A percentile compares a stretch with the other conserved stretches of the same genome.
phyloP scores from a whole-genome alignment of 73 alveolate species.

The Paramecium primaurelia region DNA sequence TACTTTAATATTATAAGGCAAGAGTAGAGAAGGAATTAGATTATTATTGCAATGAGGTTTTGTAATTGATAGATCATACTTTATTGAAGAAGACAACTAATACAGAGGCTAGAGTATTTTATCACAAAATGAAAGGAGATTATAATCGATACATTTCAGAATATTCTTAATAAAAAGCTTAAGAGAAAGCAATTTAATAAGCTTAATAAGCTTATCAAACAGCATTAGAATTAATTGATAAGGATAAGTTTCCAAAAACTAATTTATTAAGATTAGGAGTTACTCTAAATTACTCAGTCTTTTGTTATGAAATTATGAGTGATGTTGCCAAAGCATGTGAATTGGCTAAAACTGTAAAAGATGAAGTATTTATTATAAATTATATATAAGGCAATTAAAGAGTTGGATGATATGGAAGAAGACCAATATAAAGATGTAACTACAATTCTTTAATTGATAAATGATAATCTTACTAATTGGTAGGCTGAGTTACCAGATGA shows the following conservation, averaged over 20 bases:
- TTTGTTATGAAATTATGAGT: conserved; percentile 87
- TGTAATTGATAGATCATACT: conserved; percentile 54
- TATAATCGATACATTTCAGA: conserved; percentile 76
- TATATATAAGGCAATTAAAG: conserved; percentile 44
- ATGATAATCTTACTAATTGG: conserved; percentile 69
- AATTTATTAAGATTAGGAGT: conserved; percentile 83
- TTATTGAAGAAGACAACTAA: conserved; percentile 44
- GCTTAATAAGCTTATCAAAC: conserved; percentile 69
- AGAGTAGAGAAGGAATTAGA: conserved; percentile 73
- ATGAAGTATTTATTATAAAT: neutral
- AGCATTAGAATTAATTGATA: conserved; percentile 48
- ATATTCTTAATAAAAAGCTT: conserved; percentile 51
- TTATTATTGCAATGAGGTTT: conserved; percentile 66
- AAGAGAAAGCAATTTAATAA: conserved; percentile 45
- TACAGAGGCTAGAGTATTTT: conserved; percentile 70
- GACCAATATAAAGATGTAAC: conserved; percentile 68
- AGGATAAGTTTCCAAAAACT: conserved; percentile 34
- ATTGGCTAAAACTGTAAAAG: conserved; percentile 77
- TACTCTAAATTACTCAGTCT: conserved; percentile 86
- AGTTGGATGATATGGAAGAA: conserved; percentile 66
- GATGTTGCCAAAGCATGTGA: conserved; percentile 89
- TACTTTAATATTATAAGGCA: conserved; percentile 64
- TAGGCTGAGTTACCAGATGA: conserved; percentile 56
- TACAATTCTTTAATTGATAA: conserved; percentile 61
- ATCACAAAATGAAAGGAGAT: conserved; percentile 80